Conservation (phyloP, 2,329 filamentous ascomycete species). For the Aureobasidium vineae region DNA sequence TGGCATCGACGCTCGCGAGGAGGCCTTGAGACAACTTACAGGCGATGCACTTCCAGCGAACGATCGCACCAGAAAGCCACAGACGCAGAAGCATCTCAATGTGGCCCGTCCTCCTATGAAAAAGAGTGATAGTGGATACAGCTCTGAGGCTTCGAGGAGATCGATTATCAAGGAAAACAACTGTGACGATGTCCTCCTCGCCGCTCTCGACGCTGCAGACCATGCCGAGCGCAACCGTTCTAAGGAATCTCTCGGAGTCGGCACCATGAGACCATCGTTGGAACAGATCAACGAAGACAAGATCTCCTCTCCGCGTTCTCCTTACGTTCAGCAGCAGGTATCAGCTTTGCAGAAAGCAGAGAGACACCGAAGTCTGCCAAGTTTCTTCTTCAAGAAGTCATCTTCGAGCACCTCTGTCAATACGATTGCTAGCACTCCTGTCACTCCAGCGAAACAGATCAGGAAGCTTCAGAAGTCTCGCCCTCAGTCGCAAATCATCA, state of each 20-base stretch:
- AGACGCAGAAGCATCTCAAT: slow-evolving; percentile 4
- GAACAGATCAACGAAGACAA: slow-evolving; percentile 8
- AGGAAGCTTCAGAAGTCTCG: slow-evolving; percentile 37
- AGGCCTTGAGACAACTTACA: slow-evolving; percentile 34
- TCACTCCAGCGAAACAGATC: slow-evolving; percentile 4
- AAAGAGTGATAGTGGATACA: slow-evolving; percentile 40
- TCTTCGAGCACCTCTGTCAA: slow-evolving; percentile 22
- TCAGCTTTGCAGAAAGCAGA: slow-evolving; percentile 16
- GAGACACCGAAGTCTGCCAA: slow-evolving; percentile 21
- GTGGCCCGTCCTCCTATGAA: slow-evolving; percentile 12
- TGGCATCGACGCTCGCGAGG: slow-evolving; percentile 29
- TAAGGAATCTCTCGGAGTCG: not conserved
- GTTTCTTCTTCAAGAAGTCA: slow-evolving; percentile 22
- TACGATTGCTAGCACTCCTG: slow-evolving; percentile 6
- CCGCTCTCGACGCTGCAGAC: slow-evolving; percentile 9
- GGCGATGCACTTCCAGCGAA: slow-evolving; percentile 25
- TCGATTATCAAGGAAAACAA: slow-evolving; percentile 27
- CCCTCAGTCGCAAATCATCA: slow-evolving; percentile 2
- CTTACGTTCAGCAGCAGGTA: not conserved
- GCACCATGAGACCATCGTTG: not conserved
- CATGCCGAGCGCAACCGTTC: slow-evolving; percentile 15
- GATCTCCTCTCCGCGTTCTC: not conserved
- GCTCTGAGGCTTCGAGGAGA: slow-evolving; percentile 34
- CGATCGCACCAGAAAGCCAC: not conserved
- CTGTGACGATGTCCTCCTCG: slow-evolving; percentile 28